These are phyloP conservation scores for Boletus subcaerulescens DNA, from an alignment of 768 basidiomycete genomes.

Conservation along the genomic window DNA sequence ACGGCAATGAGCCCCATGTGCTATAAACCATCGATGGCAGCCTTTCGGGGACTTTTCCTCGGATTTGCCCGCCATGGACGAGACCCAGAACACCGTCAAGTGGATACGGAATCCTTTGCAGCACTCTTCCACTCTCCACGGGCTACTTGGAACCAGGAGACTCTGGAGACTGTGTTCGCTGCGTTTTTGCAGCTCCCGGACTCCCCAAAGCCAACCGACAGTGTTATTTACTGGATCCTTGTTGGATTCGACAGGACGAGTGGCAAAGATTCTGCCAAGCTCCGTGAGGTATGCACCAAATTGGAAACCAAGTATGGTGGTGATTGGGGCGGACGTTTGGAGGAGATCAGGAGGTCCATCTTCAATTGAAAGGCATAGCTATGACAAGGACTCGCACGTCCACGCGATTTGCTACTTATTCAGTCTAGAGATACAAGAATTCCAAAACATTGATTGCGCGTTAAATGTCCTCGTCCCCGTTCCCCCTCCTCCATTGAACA, in stretches of 20 bases:
- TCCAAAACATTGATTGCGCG: neutral
- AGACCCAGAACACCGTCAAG: constrained; percentile 13
- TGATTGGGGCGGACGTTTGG: constrained; percentile 42
- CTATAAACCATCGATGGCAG: constrained; percentile 45
- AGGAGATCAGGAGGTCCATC: constrained; percentile 44
- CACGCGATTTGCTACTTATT: neutral
- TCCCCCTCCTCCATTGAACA: constrained; percentile 62
- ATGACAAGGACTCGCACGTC: neutral
- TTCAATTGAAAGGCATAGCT: constrained; percentile 12
- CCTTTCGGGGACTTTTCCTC: constrained; percentile 72
- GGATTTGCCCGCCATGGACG: constrained; percentile 66
- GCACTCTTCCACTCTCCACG: constrained; percentile 10
- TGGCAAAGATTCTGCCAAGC: constrained; percentile 42
- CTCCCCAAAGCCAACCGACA: constrained; percentile 40
- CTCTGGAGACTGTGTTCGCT: constrained; percentile 56
- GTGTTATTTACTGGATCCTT: constrained; percentile 65
- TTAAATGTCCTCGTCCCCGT: constrained; percentile 38
- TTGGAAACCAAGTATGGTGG: constrained; percentile 55
- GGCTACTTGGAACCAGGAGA: constrained; percentile 51
- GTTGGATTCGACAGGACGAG: constrained; percentile 62
- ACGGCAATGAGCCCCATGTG: constrained; percentile 27
- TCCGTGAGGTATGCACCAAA: constrained; percentile 56
- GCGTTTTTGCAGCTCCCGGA: constrained; percentile 59
- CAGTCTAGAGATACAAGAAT: constrained; percentile 10
- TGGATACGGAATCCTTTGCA: neutral